phyloP scores from a whole-genome alignment of 257 asterid genomes.

The Ophiorrhiza pumila region DNA sequence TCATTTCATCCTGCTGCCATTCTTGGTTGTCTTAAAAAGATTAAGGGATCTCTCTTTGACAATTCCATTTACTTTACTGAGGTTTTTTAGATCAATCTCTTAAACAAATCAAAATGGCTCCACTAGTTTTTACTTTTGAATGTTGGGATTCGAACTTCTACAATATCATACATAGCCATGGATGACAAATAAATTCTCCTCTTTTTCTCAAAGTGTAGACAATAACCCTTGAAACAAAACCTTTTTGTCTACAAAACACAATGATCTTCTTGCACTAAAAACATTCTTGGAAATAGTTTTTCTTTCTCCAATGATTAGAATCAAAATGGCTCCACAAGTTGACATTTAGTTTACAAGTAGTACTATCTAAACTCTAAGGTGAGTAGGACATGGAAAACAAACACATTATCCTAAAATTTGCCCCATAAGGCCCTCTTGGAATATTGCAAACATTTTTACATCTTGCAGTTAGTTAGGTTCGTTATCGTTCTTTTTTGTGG shows the following conservation, averaged over 20 bases:
- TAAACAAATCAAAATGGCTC: too few species aligned
- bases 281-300: neutral
- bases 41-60: too few species aligned
- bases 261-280: too few species aligned
- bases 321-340: neutral
- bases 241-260: too few species aligned
- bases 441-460: too few species aligned
- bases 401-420: too few species aligned
- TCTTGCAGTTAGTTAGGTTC: slow-evolving; percentile 33
- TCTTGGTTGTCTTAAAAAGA: too few species aligned
- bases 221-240: neutral
- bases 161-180: neutral
- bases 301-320: neutral
- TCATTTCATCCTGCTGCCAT: neutral
- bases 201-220: neutral
- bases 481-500: slow-evolving; percentile 14
- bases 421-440: too few species aligned
- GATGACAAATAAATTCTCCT: neutral
- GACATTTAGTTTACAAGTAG: neutral
- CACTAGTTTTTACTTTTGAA: neutral
- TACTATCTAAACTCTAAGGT: neutral
- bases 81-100: too few species aligned
- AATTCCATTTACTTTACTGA: too few species aligned
- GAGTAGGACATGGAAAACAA: neutral
- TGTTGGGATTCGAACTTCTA: neutral